These are phyloP conservation scores for Scenedesmus sp. DNA, from an alignment of 163 green algal genomes.

Conservation along the genomic window DNA sequence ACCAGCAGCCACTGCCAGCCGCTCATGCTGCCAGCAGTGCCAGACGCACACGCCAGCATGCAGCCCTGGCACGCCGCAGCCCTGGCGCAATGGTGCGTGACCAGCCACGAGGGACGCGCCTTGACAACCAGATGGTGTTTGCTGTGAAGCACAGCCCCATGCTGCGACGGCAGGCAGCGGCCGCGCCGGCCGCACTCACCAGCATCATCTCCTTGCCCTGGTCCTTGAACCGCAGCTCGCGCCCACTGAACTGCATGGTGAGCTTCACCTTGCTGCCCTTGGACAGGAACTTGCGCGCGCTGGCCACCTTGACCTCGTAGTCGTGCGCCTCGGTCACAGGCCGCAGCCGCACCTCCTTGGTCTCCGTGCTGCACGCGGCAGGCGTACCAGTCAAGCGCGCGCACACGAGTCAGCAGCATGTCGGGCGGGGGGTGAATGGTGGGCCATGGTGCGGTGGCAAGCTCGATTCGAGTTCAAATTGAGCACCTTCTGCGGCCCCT, in stretches of 20 bases:
- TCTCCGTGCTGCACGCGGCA: conserved; percentile 74
- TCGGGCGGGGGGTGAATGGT: neutral
- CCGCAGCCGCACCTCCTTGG: conserved; percentile 95
- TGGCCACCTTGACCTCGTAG: conserved; percentile 87
- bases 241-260: conserved; percentile 89
- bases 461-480: too few species aligned
- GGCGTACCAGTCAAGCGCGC: too few species aligned
- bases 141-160: neutral
- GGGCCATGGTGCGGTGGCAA: too few species aligned
- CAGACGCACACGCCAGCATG: too few species aligned
- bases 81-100: too few species aligned
- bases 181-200: conserved; percentile 56
- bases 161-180: neutral
- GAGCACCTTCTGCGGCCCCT: too few species aligned
- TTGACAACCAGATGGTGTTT: too few species aligned
- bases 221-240: conserved; percentile 95
- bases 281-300: conserved; percentile 86
- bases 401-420: neutral
- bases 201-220: conserved; percentile 89
- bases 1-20: too few species aligned
- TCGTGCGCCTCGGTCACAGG: conserved; percentile 94
- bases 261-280: conserved; percentile 96
- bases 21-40: too few species aligned
- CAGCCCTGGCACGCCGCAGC: too few species aligned
- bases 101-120: too few species aligned